A percentile compares a stretch with the other conserved stretches of the same genome.
These are phyloP conservation scores for Penicillium crustosum DNA, from an alignment of 2,329 filamentous ascomycete genomes.

Conservation along the genomic window DNA sequence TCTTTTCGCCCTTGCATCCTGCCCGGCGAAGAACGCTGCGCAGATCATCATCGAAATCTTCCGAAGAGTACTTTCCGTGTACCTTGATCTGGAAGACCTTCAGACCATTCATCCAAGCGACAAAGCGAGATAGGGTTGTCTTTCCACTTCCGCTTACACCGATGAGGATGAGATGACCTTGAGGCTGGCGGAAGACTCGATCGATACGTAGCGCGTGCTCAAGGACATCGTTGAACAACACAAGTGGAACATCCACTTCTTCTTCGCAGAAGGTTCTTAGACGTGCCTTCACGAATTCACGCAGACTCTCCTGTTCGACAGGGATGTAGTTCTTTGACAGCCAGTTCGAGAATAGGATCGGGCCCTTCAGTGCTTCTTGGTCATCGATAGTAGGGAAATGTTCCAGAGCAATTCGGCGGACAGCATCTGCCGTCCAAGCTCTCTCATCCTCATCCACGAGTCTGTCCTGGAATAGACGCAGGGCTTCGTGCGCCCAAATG, in stretches of 20 bases:
- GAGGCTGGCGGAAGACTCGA: slow-evolving; percentile 95
- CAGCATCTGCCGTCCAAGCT: slow-evolving; percentile 88
- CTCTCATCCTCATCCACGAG: slow-evolving; percentile 92
- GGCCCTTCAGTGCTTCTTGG: slow-evolving; percentile 80
- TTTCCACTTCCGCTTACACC: slow-evolving; percentile 98
- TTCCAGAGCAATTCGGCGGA: slow-evolving; percentile 81
- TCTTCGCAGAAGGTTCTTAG: slow-evolving; percentile 99
- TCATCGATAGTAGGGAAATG: slow-evolving; percentile 96
- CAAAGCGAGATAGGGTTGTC: slow-evolving; percentile 94
- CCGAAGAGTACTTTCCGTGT: slow-evolving; percentile 94
- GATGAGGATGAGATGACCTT: slow-evolving; percentile 96
- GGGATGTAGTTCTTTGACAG: slow-evolving; percentile 97
- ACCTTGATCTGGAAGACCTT: slow-evolving; percentile 99
- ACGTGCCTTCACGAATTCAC: slow-evolving; percentile 96
- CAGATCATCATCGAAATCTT: slow-evolving; percentile 98
- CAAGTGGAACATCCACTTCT: slow-evolving; percentile 96
- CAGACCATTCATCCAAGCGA: slow-evolving; percentile 99
- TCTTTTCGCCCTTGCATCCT: slow-evolving; percentile 98
- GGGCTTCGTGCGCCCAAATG: slow-evolving; percentile 97
- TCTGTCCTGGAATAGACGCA: slow-evolving; percentile 95
- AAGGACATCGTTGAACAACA: slow-evolving; percentile 98
- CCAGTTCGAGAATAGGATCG: slow-evolving; percentile 99
- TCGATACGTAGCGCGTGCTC: slow-evolving; percentile 98
- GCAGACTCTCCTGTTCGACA: slow-evolving; percentile 89
- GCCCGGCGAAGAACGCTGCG: slow-evolving; percentile 89